Evolutionary conservation across 345 rosid species (phyloP).

Genomic region (Aquilaria sinensis): DNA sequence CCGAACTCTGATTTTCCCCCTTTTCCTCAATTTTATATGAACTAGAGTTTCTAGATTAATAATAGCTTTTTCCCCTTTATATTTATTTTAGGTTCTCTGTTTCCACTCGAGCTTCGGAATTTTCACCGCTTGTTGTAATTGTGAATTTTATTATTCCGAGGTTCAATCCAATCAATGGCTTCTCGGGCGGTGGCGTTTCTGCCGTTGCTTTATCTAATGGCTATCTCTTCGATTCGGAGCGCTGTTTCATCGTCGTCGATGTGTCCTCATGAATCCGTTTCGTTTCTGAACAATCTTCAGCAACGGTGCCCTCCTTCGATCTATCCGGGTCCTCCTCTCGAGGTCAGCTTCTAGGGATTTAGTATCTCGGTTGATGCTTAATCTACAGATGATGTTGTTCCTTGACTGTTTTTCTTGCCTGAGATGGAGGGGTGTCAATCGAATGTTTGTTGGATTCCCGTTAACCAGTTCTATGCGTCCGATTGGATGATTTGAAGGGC

Average conservation of each 20-base stretch:
- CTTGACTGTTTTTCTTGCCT: no score
- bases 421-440: neutral
- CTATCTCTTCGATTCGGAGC: constrained; percentile 21
- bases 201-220: constrained; percentile 25
- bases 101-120: constrained; percentile 2
- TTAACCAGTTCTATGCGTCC: no score
- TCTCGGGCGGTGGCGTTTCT: constrained; percentile 14
- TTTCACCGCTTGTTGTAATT: neutral
- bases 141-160: constrained; percentile 1
- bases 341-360: constrained; percentile 29
- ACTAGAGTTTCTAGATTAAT: neutral
- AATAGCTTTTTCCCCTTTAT: neutral
- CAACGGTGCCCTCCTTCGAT: constrained; percentile 51
- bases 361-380: no score
- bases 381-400: no score
- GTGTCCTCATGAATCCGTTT: constrained; percentile 37
- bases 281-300: constrained; percentile 36
- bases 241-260: constrained; percentile 29
- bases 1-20: neutral
- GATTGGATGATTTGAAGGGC: neutral
- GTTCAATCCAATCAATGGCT: constrained; percentile 20
- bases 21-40: no score
- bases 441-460: neutral
- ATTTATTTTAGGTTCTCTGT: constrained; percentile 10
- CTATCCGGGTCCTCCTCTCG: constrained; percentile 46